Percentiles rank a stretch among this genome's conserved stretches.
Evolutionary conservation across 1,139 yeast species (phyloP).

Genomic region (Suhomyces wounanorum): DNA sequence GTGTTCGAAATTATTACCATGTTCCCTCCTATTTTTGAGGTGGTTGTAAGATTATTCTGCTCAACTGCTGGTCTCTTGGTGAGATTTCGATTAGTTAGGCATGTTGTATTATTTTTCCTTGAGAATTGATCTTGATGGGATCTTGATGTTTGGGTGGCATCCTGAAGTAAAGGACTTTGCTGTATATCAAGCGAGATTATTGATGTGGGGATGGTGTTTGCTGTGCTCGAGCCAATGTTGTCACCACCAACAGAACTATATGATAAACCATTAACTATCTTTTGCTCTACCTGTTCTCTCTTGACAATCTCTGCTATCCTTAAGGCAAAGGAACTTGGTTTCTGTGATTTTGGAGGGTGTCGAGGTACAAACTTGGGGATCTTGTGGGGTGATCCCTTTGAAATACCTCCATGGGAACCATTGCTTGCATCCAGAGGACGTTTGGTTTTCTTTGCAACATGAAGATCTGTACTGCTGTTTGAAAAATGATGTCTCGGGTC

Average conservation of each 20-base stretch:
- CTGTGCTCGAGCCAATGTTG: no score
- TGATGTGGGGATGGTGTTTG: no score
- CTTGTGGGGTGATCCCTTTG: neutral
- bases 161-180: no score
- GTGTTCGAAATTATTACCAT: constrained; percentile 5
- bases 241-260: neutral
- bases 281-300: constrained; percentile 1
- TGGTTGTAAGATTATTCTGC: neutral
- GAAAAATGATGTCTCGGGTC: neutral
- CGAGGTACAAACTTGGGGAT: neutral
- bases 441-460: neutral
- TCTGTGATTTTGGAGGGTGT: neutral
- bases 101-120: neutral
- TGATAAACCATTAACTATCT: neutral
- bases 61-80: neutral
- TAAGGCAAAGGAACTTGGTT: constrained; percentile 1
- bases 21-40: constrained; percentile 1
- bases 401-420: neutral
- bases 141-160: no score
- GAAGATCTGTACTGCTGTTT: neutral
- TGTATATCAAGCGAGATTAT: no score
- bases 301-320: constrained; percentile 5
- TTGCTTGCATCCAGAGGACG: neutral
- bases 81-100: neutral
- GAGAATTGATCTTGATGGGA: no score